Percentiles rank a stretch among this genome's conserved stretches.
Evolutionary conservation across 495 filamentous ascomycete genomes (phyloP).

Genomic region (Viridothelium virens): DNA sequence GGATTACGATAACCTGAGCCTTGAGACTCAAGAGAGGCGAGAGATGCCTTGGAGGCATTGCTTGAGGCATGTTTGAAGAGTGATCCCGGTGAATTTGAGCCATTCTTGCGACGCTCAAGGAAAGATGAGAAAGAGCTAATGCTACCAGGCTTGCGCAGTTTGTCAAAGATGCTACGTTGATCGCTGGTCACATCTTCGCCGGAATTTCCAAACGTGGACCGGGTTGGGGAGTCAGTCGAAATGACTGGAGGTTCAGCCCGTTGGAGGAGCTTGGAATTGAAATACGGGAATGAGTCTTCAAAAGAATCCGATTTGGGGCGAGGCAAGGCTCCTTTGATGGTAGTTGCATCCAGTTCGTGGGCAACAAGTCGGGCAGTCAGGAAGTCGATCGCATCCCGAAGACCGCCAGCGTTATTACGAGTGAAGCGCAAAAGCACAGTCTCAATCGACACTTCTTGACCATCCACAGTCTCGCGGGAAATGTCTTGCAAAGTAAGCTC

Average conservation of each 20-base stretch:
- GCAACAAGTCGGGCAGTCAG: slow-evolving; percentile 73
- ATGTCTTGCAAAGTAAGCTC: slow-evolving; percentile 57
- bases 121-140: slow-evolving; percentile 90
- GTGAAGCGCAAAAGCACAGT: slow-evolving; percentile 68
- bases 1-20: slow-evolving; percentile 90
- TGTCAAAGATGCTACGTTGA: slow-evolving; percentile 76
- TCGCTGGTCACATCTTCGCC: slow-evolving; percentile 41
- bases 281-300: slow-evolving; percentile 91
- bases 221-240: slow-evolving; percentile 76
- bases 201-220: slow-evolving; percentile 69
- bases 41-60: slow-evolving; percentile 90
- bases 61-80: slow-evolving; percentile 88
- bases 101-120: slow-evolving; percentile 86
- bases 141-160: slow-evolving; percentile 83
- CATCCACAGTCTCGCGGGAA: slow-evolving; percentile 28
- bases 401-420: slow-evolving; percentile 89
- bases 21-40: slow-evolving; percentile 86
- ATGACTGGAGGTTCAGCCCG: slow-evolving; percentile 67
- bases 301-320: slow-evolving; percentile 98
- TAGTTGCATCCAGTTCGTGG: slow-evolving; percentile 72
- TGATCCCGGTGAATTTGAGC: slow-evolving; percentile 69
- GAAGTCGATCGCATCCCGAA: slow-evolving; percentile 95
- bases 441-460: slow-evolving; percentile 35
- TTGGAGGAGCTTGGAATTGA: slow-evolving; percentile 91
- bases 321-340: slow-evolving; percentile 86